phyloP scores from a whole-genome alignment of 2,329 filamentous ascomycete genomes.

The Claviceps purpurea region DNA sequence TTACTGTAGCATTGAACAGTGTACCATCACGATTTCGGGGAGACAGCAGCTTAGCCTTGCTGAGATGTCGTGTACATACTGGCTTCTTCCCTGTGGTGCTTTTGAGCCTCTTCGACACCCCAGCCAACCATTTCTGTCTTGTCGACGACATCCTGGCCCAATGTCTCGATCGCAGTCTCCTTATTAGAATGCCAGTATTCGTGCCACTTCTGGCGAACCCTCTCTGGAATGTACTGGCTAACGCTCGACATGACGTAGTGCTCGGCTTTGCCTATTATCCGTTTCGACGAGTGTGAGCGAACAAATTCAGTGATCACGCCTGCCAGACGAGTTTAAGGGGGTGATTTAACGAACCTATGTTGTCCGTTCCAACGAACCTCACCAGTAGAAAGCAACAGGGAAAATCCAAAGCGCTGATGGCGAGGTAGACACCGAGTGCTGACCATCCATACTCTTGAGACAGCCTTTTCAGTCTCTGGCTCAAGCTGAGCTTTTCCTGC shows the following conservation, averaged over 20 bases:
- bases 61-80: constrained; percentile 44
- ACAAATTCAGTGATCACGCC: background rate
- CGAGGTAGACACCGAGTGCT: constrained; percentile 80
- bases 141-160: constrained; percentile 30
- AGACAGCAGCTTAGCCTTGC: background rate
- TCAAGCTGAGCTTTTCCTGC: constrained; percentile 36
- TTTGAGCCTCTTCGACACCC: constrained; percentile 51
- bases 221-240: constrained; percentile 45
- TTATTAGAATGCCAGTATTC: constrained; percentile 36
- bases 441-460: constrained; percentile 91
- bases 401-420: constrained; percentile 74
- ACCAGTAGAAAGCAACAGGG: constrained; percentile 92
- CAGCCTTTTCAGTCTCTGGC: constrained; percentile 65
- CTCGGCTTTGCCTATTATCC: constrained; percentile 41
- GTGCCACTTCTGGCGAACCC: constrained; percentile 39
- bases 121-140: constrained; percentile 39
- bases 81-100: constrained; percentile 49
- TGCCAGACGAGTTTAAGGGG: background rate
- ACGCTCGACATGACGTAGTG: constrained; percentile 50
- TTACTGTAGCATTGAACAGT: background rate
- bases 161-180: constrained; percentile 27
- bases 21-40: background rate
- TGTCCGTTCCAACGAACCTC: constrained; percentile 66
- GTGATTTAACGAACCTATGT: constrained; percentile 48
- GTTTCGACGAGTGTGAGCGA: background rate